These are phyloP conservation scores for Hyphochytrium catenoides DNA, from an alignment of 352 stramenopile species.

Conservation along the genomic window DNA sequence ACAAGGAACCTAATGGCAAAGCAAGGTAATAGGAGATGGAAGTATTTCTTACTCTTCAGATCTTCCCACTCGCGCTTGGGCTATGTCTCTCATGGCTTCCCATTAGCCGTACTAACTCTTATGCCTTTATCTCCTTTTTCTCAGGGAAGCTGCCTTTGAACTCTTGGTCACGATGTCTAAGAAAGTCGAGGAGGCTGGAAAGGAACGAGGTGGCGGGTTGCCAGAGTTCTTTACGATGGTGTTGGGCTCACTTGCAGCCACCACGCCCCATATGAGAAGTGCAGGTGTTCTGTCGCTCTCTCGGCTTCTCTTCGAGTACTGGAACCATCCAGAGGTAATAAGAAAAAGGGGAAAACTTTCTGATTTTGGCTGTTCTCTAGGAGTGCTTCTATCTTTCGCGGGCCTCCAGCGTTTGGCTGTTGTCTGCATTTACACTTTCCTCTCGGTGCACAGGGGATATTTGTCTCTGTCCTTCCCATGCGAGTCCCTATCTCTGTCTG, in stretches of 20 bases:
- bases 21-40: too few relatives aligned
- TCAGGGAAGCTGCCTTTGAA: conserved; percentile 56
- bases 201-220: conserved; percentile 36
- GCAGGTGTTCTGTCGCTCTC: conserved; percentile 78
- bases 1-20: conserved; percentile 89
- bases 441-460: conserved; percentile 4
- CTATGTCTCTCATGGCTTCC: too few relatives aligned
- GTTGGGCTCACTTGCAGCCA: conserved; percentile 65
- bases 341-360: too few relatives aligned
- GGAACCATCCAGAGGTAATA: too few relatives aligned
- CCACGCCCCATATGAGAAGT: conserved; percentile 84
- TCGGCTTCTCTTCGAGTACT: conserved; percentile 83
- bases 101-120: too few relatives aligned
- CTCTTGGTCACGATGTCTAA: conserved; percentile 53
- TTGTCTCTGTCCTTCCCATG: too few relatives aligned
- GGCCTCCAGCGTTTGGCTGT: too few relatives aligned
- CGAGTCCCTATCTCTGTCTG: too few relatives aligned
- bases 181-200: conserved; percentile 19
- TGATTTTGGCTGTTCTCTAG: conserved; percentile 46
- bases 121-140: too few relatives aligned
- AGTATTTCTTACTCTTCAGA: too few relatives aligned
- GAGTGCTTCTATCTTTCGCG: too few relatives aligned
- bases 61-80: too few relatives aligned
- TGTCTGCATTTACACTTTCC: conserved; percentile 32
- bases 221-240: conserved; percentile 76